Base-by-base conservation (phyloP, 495 filamentous ascomycete species). In the Amniculicola lignicola region DNA sequence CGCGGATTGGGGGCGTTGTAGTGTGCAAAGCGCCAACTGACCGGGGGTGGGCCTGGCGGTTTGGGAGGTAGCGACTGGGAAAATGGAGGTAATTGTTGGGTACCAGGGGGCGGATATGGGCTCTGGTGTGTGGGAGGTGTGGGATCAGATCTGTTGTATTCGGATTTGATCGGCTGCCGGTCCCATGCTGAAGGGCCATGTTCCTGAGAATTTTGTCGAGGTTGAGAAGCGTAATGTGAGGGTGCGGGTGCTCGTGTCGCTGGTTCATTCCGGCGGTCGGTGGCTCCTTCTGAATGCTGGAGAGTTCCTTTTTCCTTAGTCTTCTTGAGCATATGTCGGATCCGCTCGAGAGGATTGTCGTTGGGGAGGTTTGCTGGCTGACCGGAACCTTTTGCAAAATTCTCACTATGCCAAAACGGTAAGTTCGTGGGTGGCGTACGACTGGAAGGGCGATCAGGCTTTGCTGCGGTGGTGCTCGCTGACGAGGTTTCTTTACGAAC, bases 81-180 rank as follows among this genome's bases (percentile, higher is more conserved):
- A 7, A 50, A 16, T 14, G 54, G 28, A 14, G 54, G 54, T 12
- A 45, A 21, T 2, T 31, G 46, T 1, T 15, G 39, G 28, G 54
- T 38, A 41, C 24, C 42, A n/a, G 43, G 21, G 16, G 53, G 40
- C 25, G 41, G 49, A 16, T 63, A 59, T 18, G 54, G 54, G 50
- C 54, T 63, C 43, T 57, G 60, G 36, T 59, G 60, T 25, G 60
- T 36, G 0, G 54, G 28, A 22, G 54, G 50, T 7, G 48, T 52
- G 0, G 56, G 40, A 16, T 19, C 23, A 14, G 50, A 29, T 25
- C 39, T 25, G 22, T 28, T 36, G 15, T 50, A 41, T 2, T 53
- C 45, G 14, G 38, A 38, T 14, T 33, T 19, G n/a, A 56, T 31
- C 1, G 51, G 37, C 10, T 52, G 51, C 9, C 35, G 29, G n/a